Base-by-base conservation (phyloP, 441 rosid genomes). In the Pelargonium cotyledonis region DNA sequence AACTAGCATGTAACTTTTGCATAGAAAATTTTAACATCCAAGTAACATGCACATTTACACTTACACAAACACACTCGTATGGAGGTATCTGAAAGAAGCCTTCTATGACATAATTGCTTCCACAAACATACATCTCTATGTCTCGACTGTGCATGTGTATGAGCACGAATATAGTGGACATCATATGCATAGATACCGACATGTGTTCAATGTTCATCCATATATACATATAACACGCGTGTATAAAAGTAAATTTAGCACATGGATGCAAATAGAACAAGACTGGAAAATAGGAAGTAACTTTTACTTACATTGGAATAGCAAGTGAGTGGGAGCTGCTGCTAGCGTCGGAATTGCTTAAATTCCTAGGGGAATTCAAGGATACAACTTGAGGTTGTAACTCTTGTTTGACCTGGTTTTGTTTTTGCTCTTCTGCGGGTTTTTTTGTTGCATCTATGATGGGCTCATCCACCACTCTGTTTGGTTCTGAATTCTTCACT, bases 401-500 rank as follows among this genome's bases (percentile, higher is more conserved):
- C 11, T 53, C 21, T 16, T 53, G 21, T 49, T 14, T 49, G 16
- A 49, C 14, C 57, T 49, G 15, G 18, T 12, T 49, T 12, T 49
- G 57, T 49, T n/a, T 49, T n/a, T 49, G 16, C 57, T 15, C 57
- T 49, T 49, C 16, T 53, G 60, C 60, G 14, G 21, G 6, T 15
- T 10, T 53, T 15, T 8, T 53, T 53, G 60, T 6, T 15, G 60
- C 21, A 53, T 10, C 21, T 53, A 53, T 53, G 60, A 8, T 8
- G 60, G 60, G 21, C 60, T 53, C 60, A 16, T 16, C 60, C 60
- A 53, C 18, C 18, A 53, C 21, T 16, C 62, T 55, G 26, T 10
- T 55, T 55, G 62, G 26, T 18, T 55, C 29, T 55, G 62, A 55
- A 55, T 18, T 55, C 62, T 23, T 55, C 62, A 23, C 62, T 55